Evolutionary conservation across 306 rosid species (phyloP).

Genomic region (Citrullus colocynthis): DNA sequence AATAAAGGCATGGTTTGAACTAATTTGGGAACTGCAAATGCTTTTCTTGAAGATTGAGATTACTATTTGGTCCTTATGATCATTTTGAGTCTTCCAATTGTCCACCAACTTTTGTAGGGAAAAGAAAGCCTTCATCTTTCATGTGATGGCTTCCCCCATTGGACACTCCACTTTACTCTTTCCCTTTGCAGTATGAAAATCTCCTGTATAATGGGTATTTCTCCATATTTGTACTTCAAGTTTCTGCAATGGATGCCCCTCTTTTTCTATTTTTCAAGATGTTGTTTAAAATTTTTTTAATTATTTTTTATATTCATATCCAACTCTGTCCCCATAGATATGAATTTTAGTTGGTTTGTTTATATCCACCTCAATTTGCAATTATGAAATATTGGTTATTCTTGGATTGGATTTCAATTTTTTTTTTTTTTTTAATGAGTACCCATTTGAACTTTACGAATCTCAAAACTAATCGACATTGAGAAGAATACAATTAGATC

Average conservation of each 20-base stretch:
- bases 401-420: too few species aligned
- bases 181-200: background rate
- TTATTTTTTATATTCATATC: too few species aligned
- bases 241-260: background rate
- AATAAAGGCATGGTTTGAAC: too few species aligned
- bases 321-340: too few species aligned
- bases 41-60: background rate
- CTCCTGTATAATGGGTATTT: background rate
- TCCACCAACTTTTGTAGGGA: slow-evolving; percentile 2
- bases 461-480: too few species aligned
- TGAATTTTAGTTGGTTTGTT: too few species aligned
- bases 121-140: background rate
- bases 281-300: background rate
- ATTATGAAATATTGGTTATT: too few species aligned
- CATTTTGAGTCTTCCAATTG: background rate
- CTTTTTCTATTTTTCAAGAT: background rate
- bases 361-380: too few species aligned
- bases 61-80: background rate
- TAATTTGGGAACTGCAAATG: background rate
- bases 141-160: background rate
- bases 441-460: too few species aligned
- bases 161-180: background rate
- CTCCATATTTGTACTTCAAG: background rate
- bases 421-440: too few species aligned
- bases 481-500: too few species aligned